Evolutionary conservation across 805 yeast genomes (phyloP).

Genomic region (Candida taoyuanica): DNA sequence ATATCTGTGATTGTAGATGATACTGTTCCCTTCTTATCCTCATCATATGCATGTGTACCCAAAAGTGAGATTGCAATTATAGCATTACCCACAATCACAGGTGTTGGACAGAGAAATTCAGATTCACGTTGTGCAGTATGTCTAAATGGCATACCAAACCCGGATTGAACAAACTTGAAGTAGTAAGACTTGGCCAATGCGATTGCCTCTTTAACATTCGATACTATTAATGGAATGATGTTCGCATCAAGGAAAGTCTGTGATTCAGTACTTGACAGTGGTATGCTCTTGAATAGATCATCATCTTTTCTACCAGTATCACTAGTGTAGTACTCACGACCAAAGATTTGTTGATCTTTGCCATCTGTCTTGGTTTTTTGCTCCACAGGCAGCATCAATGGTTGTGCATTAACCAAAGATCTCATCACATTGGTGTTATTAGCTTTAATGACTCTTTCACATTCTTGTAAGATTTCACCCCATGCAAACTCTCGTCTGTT

Average conservation of each 20-base stretch:
- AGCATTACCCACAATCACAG: constrained; percentile 63
- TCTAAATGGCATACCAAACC: constrained; percentile 29
- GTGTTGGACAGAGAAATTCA: constrained; percentile 54
- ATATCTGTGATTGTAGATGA: constrained; percentile 54
- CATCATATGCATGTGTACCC: constrained; percentile 55
- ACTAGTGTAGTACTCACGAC: constrained; percentile 27
- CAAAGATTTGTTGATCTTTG: constrained; percentile 29
- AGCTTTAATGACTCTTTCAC: constrained; percentile 48
- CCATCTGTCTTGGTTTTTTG: constrained; percentile 21
- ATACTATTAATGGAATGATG: constrained; percentile 12
- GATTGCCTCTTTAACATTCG: constrained; percentile 8
- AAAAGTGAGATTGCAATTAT: constrained; percentile 57
- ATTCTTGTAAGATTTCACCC: constrained; percentile 57
- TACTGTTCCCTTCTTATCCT: constrained; percentile 54
- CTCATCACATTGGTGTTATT: constrained; percentile 39
- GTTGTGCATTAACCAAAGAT: constrained; percentile 3
- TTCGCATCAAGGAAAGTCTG: constrained; percentile 19
- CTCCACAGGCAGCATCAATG: no score
- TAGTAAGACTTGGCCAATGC: constrained; percentile 14
- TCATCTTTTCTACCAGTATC: constrained; percentile 14
- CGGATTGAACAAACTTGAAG: constrained; percentile 21
- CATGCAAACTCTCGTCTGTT: constrained; percentile 45
- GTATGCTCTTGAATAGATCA: constrained; percentile 11
- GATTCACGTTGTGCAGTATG: constrained; percentile 40
- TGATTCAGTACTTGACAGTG: constrained; percentile 3